A percentile compares a stretch with the other conserved stretches of the same genome.
These are phyloP conservation scores for Gilbertella persicaria DNA, from an alignment of 371 early-diverging fungal species.

Conservation along the genomic window DNA sequence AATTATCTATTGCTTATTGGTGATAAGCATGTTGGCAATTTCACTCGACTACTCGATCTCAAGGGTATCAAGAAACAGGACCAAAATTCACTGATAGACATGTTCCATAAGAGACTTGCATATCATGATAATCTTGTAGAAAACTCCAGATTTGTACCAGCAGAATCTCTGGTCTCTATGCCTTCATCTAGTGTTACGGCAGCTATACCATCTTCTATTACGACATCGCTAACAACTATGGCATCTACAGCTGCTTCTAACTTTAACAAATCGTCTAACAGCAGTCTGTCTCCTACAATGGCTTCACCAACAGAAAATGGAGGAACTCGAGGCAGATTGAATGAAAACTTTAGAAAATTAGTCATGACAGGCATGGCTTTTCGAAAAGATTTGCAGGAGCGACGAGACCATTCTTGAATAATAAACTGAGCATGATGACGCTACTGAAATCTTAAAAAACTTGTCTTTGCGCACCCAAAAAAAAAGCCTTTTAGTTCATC, in stretches of 20 bases:
- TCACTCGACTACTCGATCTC: slow-evolving; percentile 81
- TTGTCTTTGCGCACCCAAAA: background rate
- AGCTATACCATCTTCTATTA: slow-evolving; percentile 34
- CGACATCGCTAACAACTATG: slow-evolving; percentile 44
- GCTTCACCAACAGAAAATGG: slow-evolving; percentile 9
- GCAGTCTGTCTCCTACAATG: slow-evolving; percentile 12
- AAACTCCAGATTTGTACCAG: slow-evolving; percentile 40
- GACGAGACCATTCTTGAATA: slow-evolving; percentile 25
- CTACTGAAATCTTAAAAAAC: background rate
- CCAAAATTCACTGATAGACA: slow-evolving; percentile 54
- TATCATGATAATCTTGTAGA: slow-evolving; percentile 32
- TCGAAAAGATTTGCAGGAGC: slow-evolving; percentile 50
- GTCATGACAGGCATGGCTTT: slow-evolving; percentile 60
- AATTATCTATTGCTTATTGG: slow-evolving; percentile 86
- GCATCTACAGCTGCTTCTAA: slow-evolving; percentile 47
- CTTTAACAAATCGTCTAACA: slow-evolving; percentile 28
- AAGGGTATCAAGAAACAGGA: slow-evolving; percentile 71
- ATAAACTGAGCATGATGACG: background rate
- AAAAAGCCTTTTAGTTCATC: no score
- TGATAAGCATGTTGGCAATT: slow-evolving; percentile 65
- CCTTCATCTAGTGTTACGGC: background rate
- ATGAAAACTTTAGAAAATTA: slow-evolving; percentile 53
- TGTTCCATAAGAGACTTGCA: slow-evolving; percentile 47
- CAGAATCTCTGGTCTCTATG: slow-evolving; percentile 1
- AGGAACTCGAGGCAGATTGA: slow-evolving; percentile 38